Evolutionary conservation across 768 basidiomycete species (phyloP).

Genomic region (Tylopilus plumbeoviolaceoides): DNA sequence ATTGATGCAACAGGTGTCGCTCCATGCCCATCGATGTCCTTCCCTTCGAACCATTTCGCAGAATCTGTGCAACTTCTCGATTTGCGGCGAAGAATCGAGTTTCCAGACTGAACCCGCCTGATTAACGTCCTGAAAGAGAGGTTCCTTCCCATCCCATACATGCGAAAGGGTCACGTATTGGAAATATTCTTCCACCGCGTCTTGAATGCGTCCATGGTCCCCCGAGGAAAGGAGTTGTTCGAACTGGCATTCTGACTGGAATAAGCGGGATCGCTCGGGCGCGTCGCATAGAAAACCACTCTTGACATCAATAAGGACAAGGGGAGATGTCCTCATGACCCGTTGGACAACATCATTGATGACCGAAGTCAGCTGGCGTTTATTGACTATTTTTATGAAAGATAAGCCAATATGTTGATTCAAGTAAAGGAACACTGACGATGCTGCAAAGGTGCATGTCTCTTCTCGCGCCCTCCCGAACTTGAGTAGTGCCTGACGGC

Average conservation of each 20-base stretch:
- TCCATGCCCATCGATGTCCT: slow-evolving; percentile 15
- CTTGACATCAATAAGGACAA: background rate
- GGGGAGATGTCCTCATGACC: background rate
- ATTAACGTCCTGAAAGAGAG: slow-evolving; percentile 8
- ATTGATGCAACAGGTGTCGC: slow-evolving; percentile 12
- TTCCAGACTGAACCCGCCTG: slow-evolving; percentile 1
- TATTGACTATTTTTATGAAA: background rate
- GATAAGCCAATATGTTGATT: background rate
- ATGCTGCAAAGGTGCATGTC: background rate
- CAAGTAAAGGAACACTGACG: background rate
- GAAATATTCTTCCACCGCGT: slow-evolving; percentile 4
- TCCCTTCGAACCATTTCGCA: slow-evolving; percentile 3
- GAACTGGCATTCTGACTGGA: background rate
- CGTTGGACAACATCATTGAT: background rate
- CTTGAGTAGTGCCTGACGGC: background rate
- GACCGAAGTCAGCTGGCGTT: background rate
- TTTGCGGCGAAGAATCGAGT: background rate
- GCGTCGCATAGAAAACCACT: background rate
- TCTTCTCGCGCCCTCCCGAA: background rate
- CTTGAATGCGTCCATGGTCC: background rate
- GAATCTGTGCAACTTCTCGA: slow-evolving; percentile 7
- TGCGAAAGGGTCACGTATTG: slow-evolving; percentile 13
- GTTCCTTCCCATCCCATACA: slow-evolving; percentile 13
- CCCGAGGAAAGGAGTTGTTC: slow-evolving; percentile 6
- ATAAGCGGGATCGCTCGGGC: too few species aligned